A percentile compares a stretch with the other conserved stretches of the same genome.
phyloP scores from a whole-genome alignment of 805 yeast species.

The Pichia sporocuriosa region DNA sequence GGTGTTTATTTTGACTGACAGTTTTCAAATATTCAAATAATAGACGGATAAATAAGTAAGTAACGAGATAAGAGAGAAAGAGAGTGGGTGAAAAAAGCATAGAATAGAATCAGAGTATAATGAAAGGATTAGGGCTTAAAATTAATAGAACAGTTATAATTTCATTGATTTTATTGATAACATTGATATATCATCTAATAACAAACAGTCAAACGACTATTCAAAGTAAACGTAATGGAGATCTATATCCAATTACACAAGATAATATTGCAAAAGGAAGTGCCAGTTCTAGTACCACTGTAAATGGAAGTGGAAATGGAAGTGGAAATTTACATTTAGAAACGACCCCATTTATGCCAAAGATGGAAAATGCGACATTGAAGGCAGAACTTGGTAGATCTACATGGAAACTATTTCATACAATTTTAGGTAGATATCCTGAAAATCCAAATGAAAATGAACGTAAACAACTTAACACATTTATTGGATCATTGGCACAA shows the following conservation, averaged over 20 bases:
- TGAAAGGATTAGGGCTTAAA: not conserved
- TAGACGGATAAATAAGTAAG: too few species aligned
- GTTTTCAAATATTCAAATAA: too few species aligned
- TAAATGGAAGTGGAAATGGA: too few species aligned
- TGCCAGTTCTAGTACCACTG: too few species aligned
- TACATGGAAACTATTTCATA: constrained; percentile 89
- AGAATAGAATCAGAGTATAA: not conserved
- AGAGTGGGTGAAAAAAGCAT: too few species aligned
- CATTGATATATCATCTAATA: not conserved
- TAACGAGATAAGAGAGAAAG: too few species aligned
- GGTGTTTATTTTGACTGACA: too few species aligned
- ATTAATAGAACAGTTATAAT: not conserved
- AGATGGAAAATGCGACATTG: constrained; percentile 71
- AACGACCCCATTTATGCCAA: constrained; percentile 66
- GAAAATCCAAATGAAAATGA: constrained; percentile 66
- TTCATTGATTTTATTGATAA: not conserved
- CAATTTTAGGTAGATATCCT: constrained; percentile 87
- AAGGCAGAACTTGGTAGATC: constrained; percentile 82
- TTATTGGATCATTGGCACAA: constrained; percentile 71
- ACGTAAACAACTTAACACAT: constrained; percentile 52
- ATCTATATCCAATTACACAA: not conserved
- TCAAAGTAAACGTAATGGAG: not conserved
- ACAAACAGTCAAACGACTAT: not conserved
- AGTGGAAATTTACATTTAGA: too few species aligned
- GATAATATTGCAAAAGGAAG: too few species aligned